Base-by-base conservation (phyloP, 345 rosid species). In the Reutealis trisperma region DNA sequence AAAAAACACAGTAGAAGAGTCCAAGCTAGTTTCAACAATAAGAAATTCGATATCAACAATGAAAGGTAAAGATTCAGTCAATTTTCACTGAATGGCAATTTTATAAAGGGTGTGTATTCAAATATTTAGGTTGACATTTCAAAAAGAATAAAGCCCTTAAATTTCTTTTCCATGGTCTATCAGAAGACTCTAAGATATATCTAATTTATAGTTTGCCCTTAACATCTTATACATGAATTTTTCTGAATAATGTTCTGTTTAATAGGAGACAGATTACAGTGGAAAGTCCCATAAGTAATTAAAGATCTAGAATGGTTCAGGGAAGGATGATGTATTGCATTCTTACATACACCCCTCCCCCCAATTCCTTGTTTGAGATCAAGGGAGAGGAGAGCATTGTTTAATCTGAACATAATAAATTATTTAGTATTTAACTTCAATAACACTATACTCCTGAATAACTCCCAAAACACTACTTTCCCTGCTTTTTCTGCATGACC, bases 21-120 rank as follows among this genome's bases (percentile, higher is more conserved):
- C 65, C 75, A 58, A 4, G 44, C 5, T 34, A 24, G 32, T 65
- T 63, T 74, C 77, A 64, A 32, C 24, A 59, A 60, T 24, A 4
- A 37, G 6, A 37, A 37, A 37, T 37, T 37, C 0, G 41, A 37
- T n/a, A 6, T 68, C 47, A 12, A 1, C 18, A 9, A 51, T 51
- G 4, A 51, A 14, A 51, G 55, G 18, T 51, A 4, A 51, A 51
- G 2, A 4, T 12, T 51, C 55, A 51, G 55, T 51, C 55, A 14
- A 51, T 2, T 51, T 51, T 51, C 16, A 5, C 3, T 14, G 16
- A 51, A 0, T 0, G 55, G 55, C 18, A 37, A 37, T 37, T 37
- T 4, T 37, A 37, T 37, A 37, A 37, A 37, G 5, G 41, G 41
- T 37, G 41, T 37, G 41, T 37, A 37, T 37, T 37, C 41, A 37